Conservation (phyloP, 2,329 filamentous ascomycete genomes). For the Paracorniculantispora psalliotae region DNA sequence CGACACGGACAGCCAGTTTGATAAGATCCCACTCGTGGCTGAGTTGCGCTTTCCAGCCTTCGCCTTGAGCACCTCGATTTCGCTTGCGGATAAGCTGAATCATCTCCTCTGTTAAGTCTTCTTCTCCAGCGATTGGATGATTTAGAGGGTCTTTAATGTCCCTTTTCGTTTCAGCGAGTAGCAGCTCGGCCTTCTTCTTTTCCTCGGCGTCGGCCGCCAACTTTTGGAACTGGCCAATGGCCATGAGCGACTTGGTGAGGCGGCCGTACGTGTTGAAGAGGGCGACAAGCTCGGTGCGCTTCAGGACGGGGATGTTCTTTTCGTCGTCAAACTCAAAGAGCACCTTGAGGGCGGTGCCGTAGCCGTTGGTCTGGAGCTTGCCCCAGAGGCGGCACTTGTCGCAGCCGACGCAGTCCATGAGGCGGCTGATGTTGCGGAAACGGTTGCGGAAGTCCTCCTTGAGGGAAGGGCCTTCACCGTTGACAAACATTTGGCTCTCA, state of each 20-base stretch:
- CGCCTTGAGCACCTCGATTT: background rate
- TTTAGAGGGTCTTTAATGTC: slow-evolving; percentile 19
- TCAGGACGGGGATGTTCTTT: slow-evolving; percentile 63
- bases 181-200: slow-evolving; percentile 21
- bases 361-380: slow-evolving; percentile 91
- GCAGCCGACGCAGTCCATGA: slow-evolving; percentile 98
- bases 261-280: slow-evolving; percentile 91
- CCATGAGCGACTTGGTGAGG: slow-evolving; percentile 73
- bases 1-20: slow-evolving; percentile 7
- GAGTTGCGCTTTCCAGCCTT: background rate
- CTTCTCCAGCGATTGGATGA: slow-evolving; percentile 21
- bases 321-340: slow-evolving; percentile 85
- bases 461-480: slow-evolving; percentile 65
- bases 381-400: slow-evolving; percentile 99
- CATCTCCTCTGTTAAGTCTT: slow-evolving; percentile 22
- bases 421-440: slow-evolving; percentile 90
- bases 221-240: slow-evolving; percentile 65
- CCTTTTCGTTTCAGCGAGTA: slow-evolving; percentile 25
- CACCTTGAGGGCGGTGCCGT: slow-evolving; percentile 90
- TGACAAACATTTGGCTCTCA: slow-evolving; percentile 91
- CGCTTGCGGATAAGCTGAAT: slow-evolving; percentile 6
- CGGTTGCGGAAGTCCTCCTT: slow-evolving; percentile 98
- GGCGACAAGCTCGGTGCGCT: slow-evolving; percentile 88
- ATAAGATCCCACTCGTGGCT: slow-evolving; percentile 6
- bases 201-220: slow-evolving; percentile 40